Evolutionary conservation across 2,329 filamentous ascomycete species (phyloP).

Genomic region (Hysterium pulicare): DNA sequence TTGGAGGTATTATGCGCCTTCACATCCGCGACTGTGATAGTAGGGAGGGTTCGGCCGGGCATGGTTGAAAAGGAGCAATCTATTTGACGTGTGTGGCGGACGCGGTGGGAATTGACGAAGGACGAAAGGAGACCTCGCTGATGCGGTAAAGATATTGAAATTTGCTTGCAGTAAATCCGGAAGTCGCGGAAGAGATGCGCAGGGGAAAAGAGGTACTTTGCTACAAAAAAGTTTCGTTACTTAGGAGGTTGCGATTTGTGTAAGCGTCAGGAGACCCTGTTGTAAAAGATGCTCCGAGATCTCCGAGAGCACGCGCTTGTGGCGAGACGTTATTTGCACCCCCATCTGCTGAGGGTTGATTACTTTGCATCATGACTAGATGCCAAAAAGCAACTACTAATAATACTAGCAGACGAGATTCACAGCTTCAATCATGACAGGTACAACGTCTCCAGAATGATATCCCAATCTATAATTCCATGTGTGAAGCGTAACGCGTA

Average conservation of each 20-base stretch:
- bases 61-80: slow-evolving; percentile 45
- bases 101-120: neutral
- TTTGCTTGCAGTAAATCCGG: neutral
- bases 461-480: too few relatives aligned
- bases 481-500: too few relatives aligned
- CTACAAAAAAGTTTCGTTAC: neutral
- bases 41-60: slow-evolving; percentile 79
- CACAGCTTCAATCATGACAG: too few relatives aligned
- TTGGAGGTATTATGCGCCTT: slow-evolving; percentile 72
- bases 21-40: slow-evolving; percentile 76
- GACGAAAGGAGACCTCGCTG: too few relatives aligned
- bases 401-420: too few relatives aligned
- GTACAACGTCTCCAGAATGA: too few relatives aligned
- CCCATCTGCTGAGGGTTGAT: neutral
- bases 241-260: neutral
- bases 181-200: slow-evolving; percentile 4
- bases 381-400: neutral
- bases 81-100: neutral
- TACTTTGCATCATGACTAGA: neutral
- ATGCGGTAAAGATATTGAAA: neutral
- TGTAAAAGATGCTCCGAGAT: neutral
- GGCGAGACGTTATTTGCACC: neutral
- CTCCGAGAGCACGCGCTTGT: neutral
- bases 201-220: neutral
- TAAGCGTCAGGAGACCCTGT: neutral